These are phyloP conservation scores for Trebouxiophyceae sp. DNA, from an alignment of 163 green algal species.

Conservation along the genomic window DNA sequence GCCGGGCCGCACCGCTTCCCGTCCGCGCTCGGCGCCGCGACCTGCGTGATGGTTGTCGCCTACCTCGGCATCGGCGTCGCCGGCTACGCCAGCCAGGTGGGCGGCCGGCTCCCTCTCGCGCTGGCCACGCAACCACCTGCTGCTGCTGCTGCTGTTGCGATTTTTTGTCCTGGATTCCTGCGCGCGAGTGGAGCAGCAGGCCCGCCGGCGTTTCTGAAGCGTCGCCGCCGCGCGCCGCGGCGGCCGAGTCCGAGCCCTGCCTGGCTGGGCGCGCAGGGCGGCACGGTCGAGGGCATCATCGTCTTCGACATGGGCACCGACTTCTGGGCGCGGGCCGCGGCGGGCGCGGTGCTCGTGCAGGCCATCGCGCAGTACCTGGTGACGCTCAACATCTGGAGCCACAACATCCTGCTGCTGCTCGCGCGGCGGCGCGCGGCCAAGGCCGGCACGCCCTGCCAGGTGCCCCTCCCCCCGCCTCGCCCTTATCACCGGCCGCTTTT, in stretches of 20 bases:
- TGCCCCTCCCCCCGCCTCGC: no score
- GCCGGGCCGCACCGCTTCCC: background rate
- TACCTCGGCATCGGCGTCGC: conserved; percentile 32
- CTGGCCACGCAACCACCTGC: no score
- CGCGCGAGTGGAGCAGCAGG: no score
- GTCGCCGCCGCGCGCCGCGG: no score
- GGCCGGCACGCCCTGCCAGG: background rate
- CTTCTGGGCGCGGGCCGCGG: conserved; percentile 18
- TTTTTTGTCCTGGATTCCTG: no score
- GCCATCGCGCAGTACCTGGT: conserved; percentile 46
- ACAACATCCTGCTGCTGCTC: conserved; percentile 51
- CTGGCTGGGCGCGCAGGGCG: background rate
- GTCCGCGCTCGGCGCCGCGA: background rate
- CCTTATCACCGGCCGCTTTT: no score
- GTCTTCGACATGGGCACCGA: conserved; percentile 38
- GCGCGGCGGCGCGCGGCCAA: conserved; percentile 7
- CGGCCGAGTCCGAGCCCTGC: no score
- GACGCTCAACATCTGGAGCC: conserved; percentile 51
- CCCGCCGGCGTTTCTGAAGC: no score
- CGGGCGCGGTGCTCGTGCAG: conserved; percentile 13
- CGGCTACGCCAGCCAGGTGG: conserved; percentile 40
- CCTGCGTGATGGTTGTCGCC: conserved; percentile 22
- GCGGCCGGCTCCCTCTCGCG: no score
- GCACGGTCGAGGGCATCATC: conserved; percentile 26
- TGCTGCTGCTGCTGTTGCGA: no score